Evolutionary conservation across 371 early-diverging fungal genomes (phyloP).

Genomic region (Circinella minor): DNA sequence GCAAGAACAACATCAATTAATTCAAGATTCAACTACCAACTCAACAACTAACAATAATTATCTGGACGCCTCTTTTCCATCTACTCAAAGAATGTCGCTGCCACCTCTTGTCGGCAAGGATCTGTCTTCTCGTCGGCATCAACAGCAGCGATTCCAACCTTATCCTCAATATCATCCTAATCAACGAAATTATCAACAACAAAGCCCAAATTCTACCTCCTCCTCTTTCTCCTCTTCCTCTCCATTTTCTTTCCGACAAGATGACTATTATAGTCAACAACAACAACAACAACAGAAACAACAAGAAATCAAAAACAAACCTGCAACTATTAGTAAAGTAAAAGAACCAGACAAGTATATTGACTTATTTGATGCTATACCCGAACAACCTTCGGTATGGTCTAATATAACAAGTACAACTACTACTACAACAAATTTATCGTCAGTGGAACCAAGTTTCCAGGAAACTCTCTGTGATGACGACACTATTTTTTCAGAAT

Average conservation of each 20-base stretch:
- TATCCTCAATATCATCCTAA: not conserved
- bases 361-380: constrained; percentile 11
- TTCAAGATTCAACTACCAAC: not conserved
- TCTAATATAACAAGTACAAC: no score
- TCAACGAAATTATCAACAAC: not conserved
- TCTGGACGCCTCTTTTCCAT: constrained; percentile 3
- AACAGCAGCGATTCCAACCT: constrained; percentile 4
- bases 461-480: constrained; percentile 17
- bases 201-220: not conserved
- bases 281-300: not conserved
- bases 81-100: constrained; percentile 4
- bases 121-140: not conserved
- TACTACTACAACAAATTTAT: not conserved
- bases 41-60: not conserved
- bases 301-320: not conserved
- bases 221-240: not conserved
- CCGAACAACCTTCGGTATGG: constrained; percentile 5
- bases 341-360: constrained; percentile 9
- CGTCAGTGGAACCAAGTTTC: constrained; percentile 8
- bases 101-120: not conserved
- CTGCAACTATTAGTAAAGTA: not conserved
- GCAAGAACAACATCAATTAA: not conserved
- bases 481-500: constrained; percentile 21
- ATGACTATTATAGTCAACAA: not conserved
- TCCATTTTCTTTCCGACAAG: not conserved